Percentiles rank a stretch among this genome's conserved stretches.
Evolutionary conservation across 768 basidiomycete species (phyloP).

Genomic region (Rhizopogon vinicolor): DNA sequence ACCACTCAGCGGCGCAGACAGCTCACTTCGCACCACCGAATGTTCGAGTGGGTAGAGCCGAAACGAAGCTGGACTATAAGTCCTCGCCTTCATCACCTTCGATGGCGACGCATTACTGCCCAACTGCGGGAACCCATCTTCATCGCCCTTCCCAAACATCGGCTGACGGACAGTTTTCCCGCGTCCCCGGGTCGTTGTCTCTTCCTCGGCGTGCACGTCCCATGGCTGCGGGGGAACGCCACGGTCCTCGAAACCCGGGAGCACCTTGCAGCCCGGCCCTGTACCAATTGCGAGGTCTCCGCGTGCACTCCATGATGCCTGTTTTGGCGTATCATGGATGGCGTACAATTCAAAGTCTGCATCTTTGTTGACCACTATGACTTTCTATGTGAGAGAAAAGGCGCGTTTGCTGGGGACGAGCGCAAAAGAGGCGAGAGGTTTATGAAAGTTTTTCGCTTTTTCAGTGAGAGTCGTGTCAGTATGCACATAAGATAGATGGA

Average conservation of each 20-base stretch:
- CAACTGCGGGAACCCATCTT: no score
- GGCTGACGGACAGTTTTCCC: no score
- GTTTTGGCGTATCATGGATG: slow-evolving; percentile 67
- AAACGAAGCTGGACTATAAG: no score
- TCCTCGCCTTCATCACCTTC: no score
- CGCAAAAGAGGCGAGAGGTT: slow-evolving; percentile 63
- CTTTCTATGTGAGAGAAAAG: slow-evolving; percentile 47
- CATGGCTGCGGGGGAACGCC: no score
- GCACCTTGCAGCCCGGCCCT: slow-evolving; percentile 47
- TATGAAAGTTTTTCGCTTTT: slow-evolving; percentile 61
- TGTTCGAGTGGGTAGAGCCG: slow-evolving; percentile 36
- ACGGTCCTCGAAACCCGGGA: no score
- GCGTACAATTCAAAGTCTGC: slow-evolving; percentile 72
- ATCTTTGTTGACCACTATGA: slow-evolving; percentile 74
- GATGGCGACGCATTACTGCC: no score
- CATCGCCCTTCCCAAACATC: no score
- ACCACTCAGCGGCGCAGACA: slow-evolving; percentile 11
- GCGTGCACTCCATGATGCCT: slow-evolving; percentile 66
- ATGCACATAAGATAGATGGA: not conserved
- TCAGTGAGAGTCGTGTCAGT: slow-evolving; percentile 1
- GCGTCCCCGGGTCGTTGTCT: no score
- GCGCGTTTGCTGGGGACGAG: slow-evolving; percentile 28
- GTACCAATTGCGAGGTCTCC: slow-evolving; percentile 63
- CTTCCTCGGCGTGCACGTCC: no score
- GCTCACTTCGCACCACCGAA: slow-evolving; percentile 13